Base-by-base conservation (phyloP, 2,329 filamentous ascomycete species). In the Aspergillus eucalypticola region DNA sequence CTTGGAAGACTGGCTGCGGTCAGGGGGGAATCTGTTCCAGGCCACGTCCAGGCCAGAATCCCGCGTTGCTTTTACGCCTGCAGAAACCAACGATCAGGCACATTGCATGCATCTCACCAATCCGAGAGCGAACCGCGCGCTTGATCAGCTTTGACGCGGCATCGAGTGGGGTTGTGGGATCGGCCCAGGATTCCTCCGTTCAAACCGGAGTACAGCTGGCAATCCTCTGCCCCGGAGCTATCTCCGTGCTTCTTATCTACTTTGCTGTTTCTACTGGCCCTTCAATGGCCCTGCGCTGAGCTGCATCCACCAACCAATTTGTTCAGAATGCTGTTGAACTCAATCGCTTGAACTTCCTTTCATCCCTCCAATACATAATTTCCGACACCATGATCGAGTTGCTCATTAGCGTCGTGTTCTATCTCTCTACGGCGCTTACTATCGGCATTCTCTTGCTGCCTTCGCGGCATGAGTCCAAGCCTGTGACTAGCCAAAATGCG, bases 371-470 rank as follows among this genome's bases (percentile, higher is more conserved):
- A 32, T 5, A 15, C 7, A 32, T 7, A 21, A 13, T 21, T 3
- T 19, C 39, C 23, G 4, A 50, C 64, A 62, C 57, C 63, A 76
- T 79, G 69, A 72, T 76, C 58, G 74, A 74, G 39, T 65, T 66
- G 15, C 58, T 76, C 53, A 70, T 76, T 55, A 74, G 67, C 56
- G 60, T 77, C 61, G 73, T 69, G 25, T 76, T 76, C 56, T 81
- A 61, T 66, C 66, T 85, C 46, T 83, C 81, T 15, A 82, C 78
- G 3, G 66, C 78, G 10, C 67, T 86, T 64, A 82, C 81, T 7
- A 62, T 83, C 42, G 69, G 84, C 39, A 78, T 87, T 25, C 62
- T 85, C 54, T 78, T 81, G 7, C 72, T 86, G 13, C 85, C 85
- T 1, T 79, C 80, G 21, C 78, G 80, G 65, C 86, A 85, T 73